Percentiles rank a stretch among this genome's conserved stretches.
phyloP scores from a whole-genome alignment of 176 grass and related monocot species.

The Carex parvula region DNA sequence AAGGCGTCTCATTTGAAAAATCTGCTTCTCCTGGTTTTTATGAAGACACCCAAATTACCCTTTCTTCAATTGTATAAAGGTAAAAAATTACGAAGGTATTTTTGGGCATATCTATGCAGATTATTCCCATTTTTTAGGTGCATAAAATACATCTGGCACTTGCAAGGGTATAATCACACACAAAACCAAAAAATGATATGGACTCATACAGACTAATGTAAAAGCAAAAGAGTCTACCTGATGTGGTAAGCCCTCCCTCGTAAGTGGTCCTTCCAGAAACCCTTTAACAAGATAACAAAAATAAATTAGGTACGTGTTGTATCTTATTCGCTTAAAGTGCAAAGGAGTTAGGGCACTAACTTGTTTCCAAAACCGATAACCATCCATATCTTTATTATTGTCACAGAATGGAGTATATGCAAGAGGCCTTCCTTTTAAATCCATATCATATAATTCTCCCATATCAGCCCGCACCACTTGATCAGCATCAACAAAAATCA shows the following conservation, averaged over 20 bases:
- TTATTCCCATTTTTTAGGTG: neutral
- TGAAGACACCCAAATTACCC: neutral
- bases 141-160: neutral
- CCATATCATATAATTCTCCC: conserved; percentile 97
- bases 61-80: neutral
- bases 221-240: conserved; percentile 36
- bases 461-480: conserved; percentile 98
- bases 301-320: conserved; percentile 18
- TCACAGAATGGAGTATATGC: conserved; percentile 99
- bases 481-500: conserved; percentile 99
- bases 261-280: conserved; percentile 99
- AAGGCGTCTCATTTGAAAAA: neutral
- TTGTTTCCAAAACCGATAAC: conserved; percentile 98
- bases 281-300: conserved; percentile 53
- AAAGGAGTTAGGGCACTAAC: conserved; percentile 44
- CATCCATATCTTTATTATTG: conserved; percentile 99
- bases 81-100: neutral
- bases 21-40: neutral
- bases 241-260: conserved; percentile 94
- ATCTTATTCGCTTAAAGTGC: conserved; percentile 17
- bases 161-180: neutral
- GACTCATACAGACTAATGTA: neutral
- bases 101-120: neutral
- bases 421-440: conserved; percentile 89
- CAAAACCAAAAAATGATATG: conserved; percentile 11